Base-by-base conservation (phyloP, 2,329 filamentous ascomycete species). In the Colletotrichum lupini region DNA sequence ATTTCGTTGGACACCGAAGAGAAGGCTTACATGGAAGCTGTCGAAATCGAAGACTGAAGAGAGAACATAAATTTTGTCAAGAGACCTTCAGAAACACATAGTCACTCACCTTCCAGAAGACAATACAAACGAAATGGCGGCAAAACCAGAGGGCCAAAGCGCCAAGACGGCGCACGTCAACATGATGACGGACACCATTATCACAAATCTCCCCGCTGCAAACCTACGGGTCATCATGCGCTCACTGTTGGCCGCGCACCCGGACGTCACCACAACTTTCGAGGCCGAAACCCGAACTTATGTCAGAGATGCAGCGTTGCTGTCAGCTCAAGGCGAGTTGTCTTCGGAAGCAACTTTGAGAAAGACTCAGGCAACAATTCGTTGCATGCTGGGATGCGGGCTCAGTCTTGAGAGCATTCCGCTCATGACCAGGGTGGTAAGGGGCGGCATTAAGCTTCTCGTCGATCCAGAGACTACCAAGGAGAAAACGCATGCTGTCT, bases 151-250 rank as follows among this genome's bases (percentile, higher is more conserved):
- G 7, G 49, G 46, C n/a, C 57, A 28, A 22, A 49, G 74, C 64
- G 73, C 73, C 66, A 78, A 76, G n/a, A 76, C 74, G 46, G 82
- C 83, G 30, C 84, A 86, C 75, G 83, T 86, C 74, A 86, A 86
- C 65, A 84, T 86, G 81, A 86, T 86, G 84, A 83, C 82, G 2
- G 84, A 86, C 68, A 84, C 82, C 4, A 81, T 86, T 68, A 83
- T 86, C 65, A 82, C 81, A n/a, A 86, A 83, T 58, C 73, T 86
- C 28, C 79, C 83, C 1, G 75, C 78, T 1, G 83, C 84, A n/a
- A 83, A 80, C 5, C 74, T 86, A 19, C 81, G 84, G 3, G 78
- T 79, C 7, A 78, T 86, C 5, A 76, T 85, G 65, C 77, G 83
- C 68, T 77, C 77, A 8, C 68, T 80, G 16, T 35, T 72, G 49